Evolutionary conservation across 352 stramenopile species (phyloP).

Genomic region (Plasmopara viticola): DNA sequence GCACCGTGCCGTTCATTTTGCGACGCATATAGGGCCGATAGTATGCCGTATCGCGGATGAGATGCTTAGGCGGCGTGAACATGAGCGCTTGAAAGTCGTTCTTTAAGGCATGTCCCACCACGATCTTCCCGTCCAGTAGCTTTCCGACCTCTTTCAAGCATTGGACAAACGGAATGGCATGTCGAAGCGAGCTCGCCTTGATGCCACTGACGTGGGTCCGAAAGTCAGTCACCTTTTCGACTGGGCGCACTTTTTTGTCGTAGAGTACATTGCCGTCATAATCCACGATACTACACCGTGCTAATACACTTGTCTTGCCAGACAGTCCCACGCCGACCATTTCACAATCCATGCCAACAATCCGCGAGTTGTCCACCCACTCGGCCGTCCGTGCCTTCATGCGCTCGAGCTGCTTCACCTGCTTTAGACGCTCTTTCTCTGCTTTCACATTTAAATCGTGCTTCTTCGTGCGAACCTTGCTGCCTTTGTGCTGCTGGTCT

Average conservation of each 20-base stretch:
- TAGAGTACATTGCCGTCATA: constrained; percentile 80
- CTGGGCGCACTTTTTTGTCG: constrained; percentile 74
- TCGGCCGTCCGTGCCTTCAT: constrained; percentile 46
- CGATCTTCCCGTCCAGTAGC: constrained; percentile 71
- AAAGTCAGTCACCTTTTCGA: constrained; percentile 85
- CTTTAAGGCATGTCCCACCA: constrained; percentile 75
- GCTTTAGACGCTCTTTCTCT: constrained; percentile 36
- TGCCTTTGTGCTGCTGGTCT: constrained; percentile 10
- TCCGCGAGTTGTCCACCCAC: constrained; percentile 72
- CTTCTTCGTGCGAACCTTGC: constrained; percentile 26
- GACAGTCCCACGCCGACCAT: constrained; percentile 81
- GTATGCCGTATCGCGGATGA: constrained; percentile 78
- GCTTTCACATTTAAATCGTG: constrained; percentile 31
- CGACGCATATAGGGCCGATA: constrained; percentile 84
- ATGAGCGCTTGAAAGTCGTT: constrained; percentile 87
- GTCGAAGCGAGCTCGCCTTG: constrained; percentile 51
- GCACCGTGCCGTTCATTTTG: constrained; percentile 78
- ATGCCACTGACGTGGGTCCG: constrained; percentile 84
- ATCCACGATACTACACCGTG: constrained; percentile 84
- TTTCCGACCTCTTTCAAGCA: constrained; percentile 81
- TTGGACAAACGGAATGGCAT: constrained; percentile 74
- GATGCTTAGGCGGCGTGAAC: constrained; percentile 72
- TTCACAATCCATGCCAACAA: constrained; percentile 87
- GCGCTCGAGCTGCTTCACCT: constrained; percentile 42
- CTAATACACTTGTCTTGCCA: constrained; percentile 72